These are phyloP conservation scores for Reticulascus tulasneorum DNA, from an alignment of 2,329 filamentous ascomycete genomes.

Conservation along the genomic window DNA sequence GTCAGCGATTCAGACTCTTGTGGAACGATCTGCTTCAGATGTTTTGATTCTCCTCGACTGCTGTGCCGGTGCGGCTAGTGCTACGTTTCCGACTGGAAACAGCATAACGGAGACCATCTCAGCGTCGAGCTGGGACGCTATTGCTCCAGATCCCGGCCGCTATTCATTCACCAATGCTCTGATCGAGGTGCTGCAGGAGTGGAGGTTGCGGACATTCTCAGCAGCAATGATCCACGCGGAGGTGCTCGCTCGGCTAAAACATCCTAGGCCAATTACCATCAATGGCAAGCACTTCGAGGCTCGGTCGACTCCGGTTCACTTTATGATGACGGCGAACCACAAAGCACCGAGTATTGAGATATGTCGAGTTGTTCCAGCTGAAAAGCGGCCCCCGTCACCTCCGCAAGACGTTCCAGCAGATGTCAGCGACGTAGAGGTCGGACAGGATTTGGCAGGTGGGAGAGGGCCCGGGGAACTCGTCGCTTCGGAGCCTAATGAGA, in stretches of 20 bases:
- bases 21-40: constrained; percentile 55
- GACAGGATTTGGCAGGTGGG: constrained; percentile 2
- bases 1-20: constrained; percentile 57
- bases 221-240: constrained; percentile 60
- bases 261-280: constrained; percentile 52
- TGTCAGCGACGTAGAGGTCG: constrained; percentile 1
- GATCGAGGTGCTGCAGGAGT: constrained; percentile 56
- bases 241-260: constrained; percentile 55
- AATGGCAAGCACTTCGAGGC: constrained; percentile 56
- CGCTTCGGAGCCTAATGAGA: constrained; percentile 44
- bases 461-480: constrained; percentile 7
- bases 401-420: constrained; percentile 21
- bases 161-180: constrained; percentile 58
- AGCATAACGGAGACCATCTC: constrained; percentile 61
- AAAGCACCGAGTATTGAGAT: constrained; percentile 56
- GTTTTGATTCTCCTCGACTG: constrained; percentile 56
- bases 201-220: constrained; percentile 51
- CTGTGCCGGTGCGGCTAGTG: constrained; percentile 56
- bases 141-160: constrained; percentile 54
- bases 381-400: constrained; percentile 32
- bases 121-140: constrained; percentile 59
- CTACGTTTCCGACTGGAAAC: constrained; percentile 53
- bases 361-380: constrained; percentile 31
- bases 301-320: constrained; percentile 56
- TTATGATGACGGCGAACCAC: constrained; percentile 61